Percentiles rank a stretch among this genome's conserved stretches.
Conservation (phyloP, 495 filamentous ascomycete genomes). For the Neohortaea acidophila region DNA sequence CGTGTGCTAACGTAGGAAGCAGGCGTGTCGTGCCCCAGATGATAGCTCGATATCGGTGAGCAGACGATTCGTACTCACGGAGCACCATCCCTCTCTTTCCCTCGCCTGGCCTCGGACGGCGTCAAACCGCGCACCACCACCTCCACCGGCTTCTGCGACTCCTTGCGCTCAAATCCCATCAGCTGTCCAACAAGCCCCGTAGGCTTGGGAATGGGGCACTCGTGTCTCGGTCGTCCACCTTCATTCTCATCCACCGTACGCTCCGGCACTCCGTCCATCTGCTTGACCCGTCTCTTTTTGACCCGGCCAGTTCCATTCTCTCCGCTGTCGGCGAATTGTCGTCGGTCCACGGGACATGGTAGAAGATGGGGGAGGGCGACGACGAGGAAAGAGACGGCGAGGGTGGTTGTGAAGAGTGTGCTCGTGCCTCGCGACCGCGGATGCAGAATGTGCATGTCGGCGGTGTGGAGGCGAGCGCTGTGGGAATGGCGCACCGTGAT, state of each 20-base stretch:
- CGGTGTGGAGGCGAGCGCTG: too few relatives aligned
- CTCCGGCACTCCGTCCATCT: conserved; percentile 36
- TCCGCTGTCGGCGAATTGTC: conserved; percentile 41
- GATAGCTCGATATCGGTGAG: too few relatives aligned
- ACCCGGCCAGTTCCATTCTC: too few relatives aligned
- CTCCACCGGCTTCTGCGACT: conserved; percentile 4
- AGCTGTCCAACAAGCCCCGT: conserved; percentile 56
- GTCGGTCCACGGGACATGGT: conserved; percentile 70
- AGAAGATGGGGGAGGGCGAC: conserved; percentile 84
- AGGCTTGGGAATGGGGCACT: conserved; percentile 80
- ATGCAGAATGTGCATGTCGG: conserved; percentile 52
- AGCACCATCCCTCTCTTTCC: too few relatives aligned
- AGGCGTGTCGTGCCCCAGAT: too few relatives aligned
- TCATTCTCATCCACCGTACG: conserved; percentile 21
- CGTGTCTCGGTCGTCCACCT: conserved; percentile 12
- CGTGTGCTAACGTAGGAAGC: too few relatives aligned
- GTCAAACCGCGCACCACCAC: conserved; percentile 9
- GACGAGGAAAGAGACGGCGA: conserved; percentile 77
- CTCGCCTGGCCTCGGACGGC: too few relatives aligned
- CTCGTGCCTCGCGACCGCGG: conserved; percentile 80
- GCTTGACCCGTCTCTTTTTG: too few relatives aligned
- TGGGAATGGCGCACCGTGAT: too few relatives aligned
- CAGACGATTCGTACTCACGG: too few relatives aligned
- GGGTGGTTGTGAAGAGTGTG: conserved; percentile 87
- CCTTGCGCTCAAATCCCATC: conserved; percentile 45